These are phyloP conservation scores for Wickerhamomyces ciferrii DNA, from an alignment of 805 yeast genomes.

Conservation along the genomic window DNA sequence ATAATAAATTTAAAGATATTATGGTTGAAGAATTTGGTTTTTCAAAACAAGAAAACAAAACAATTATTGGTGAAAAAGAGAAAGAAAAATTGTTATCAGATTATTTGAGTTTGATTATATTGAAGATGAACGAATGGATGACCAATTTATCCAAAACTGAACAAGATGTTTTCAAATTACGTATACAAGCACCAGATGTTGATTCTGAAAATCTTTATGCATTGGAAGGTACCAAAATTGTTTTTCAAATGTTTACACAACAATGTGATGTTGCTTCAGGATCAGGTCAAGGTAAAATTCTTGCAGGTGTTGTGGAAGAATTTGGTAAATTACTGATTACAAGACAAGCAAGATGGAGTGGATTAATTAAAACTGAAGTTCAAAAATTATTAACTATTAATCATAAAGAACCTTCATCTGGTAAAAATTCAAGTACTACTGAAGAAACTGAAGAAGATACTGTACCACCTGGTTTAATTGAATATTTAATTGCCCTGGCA, in stretches of 20 bases:
- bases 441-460: conserved; percentile 30
- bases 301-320: conserved; percentile 72
- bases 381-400: conserved; percentile 24
- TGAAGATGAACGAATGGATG: conserved; percentile 85
- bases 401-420: conserved; percentile 5
- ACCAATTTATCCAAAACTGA: conserved; percentile 63
- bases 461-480: conserved; percentile 72
- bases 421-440: conserved; percentile 26
- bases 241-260: conserved; percentile 80
- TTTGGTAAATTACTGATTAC: conserved; percentile 56
- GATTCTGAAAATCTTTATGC: conserved; percentile 63
- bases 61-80: conserved; percentile 66
- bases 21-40: conserved; percentile 47
- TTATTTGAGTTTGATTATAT: conserved; percentile 63
- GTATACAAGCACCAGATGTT: conserved; percentile 69
- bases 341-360: conserved; percentile 61
- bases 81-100: conserved; percentile 74
- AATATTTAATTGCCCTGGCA: conserved; percentile 76
- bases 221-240: conserved; percentile 72
- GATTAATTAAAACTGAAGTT: conserved; percentile 49
- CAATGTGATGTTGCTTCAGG: conserved; percentile 87
- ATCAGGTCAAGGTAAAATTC: conserved; percentile 72
- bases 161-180: conserved; percentile 51
- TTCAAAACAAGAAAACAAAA: conserved; percentile 37
- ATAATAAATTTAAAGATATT: conserved; percentile 56